phyloP scores from a whole-genome alignment of 2,329 filamentous ascomycete genomes.

The Hymenoscyphus linearis region DNA sequence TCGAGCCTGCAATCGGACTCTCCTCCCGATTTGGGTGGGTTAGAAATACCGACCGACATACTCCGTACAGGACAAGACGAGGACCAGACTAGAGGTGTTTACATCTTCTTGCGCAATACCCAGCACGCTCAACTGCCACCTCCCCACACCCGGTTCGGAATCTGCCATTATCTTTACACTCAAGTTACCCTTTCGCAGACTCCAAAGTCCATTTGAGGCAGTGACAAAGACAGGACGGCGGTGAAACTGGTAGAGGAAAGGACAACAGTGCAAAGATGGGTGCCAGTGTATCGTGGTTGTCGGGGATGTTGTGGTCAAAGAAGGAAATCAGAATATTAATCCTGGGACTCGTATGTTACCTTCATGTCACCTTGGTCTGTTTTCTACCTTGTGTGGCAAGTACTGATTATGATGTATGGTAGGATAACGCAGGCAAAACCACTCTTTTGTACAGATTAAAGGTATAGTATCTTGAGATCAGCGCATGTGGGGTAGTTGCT shows the following conservation, averaged over 20 bases:
- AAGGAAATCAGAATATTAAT: slow-evolving; percentile 98
- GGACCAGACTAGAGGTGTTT: not conserved
- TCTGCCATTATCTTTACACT: not conserved
- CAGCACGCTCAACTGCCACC: not conserved
- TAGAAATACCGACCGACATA: not conserved
- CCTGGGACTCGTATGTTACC: slow-evolving; percentile 67
- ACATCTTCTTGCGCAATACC: not conserved
- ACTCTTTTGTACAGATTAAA: slow-evolving; percentile 94
- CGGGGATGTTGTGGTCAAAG: slow-evolving; percentile 76
- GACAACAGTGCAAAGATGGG: slow-evolving; percentile 47
- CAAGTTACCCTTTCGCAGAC: not conserved
- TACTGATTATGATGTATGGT: slow-evolving; percentile 8
- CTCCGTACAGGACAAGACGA: no score
- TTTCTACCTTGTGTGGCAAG: not conserved
- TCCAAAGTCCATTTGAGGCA: not conserved
- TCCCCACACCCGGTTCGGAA: not conserved
- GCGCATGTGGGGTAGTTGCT: slow-evolving; percentile 5
- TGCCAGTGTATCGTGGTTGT: slow-evolving; percentile 63
- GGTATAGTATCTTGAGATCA: slow-evolving; percentile 44
- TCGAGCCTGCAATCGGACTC: not conserved
- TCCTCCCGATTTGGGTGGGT: not conserved
- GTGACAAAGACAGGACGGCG: slow-evolving; percentile 15
- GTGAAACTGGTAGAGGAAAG: slow-evolving; percentile 11
- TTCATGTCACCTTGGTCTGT: not conserved
- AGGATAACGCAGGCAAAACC: slow-evolving; percentile 99